Evolutionary conservation across 768 basidiomycete genomes (phyloP).

Genomic region (Mycena galopus): DNA sequence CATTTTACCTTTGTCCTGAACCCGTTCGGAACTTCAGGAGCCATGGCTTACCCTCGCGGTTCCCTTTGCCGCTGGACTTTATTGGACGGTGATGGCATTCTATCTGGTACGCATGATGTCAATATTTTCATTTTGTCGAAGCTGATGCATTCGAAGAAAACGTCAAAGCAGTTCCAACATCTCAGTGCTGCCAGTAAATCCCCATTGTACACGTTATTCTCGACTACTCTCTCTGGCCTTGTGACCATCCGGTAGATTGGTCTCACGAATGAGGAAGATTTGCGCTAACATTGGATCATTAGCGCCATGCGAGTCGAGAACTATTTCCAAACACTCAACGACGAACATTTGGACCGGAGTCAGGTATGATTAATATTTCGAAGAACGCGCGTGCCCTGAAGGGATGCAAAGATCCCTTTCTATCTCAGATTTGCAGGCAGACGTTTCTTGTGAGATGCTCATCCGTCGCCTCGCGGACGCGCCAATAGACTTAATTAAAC

Average conservation of each 20-base stretch:
- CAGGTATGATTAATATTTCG: neutral
- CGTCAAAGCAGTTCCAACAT: neutral
- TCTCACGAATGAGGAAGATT: neutral
- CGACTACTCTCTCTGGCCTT: neutral
- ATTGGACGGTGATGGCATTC: neutral
- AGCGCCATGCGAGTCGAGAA: neutral
- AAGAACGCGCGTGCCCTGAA: too few species aligned
- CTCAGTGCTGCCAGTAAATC: neutral
- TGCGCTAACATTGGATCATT: too few species aligned
- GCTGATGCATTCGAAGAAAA: neutral
- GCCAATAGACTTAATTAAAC: too few species aligned
- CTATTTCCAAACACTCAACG: neutral
- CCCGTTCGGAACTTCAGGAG: neutral
- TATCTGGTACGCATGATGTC: neutral
- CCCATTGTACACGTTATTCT: neutral
- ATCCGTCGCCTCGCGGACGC: too few species aligned
- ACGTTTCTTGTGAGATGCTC: neutral
- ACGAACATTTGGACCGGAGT: neutral
- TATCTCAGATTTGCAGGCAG: neutral
- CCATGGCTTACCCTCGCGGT: neutral
- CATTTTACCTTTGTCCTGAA: neutral
- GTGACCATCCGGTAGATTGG: neutral
- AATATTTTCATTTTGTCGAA: neutral
- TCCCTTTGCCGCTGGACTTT: conserved; percentile 6
- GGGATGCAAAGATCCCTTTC: neutral